Evolutionary conservation across 2,329 filamentous ascomycete genomes (phyloP).

Genomic region (Talaromyces sp.): DNA sequence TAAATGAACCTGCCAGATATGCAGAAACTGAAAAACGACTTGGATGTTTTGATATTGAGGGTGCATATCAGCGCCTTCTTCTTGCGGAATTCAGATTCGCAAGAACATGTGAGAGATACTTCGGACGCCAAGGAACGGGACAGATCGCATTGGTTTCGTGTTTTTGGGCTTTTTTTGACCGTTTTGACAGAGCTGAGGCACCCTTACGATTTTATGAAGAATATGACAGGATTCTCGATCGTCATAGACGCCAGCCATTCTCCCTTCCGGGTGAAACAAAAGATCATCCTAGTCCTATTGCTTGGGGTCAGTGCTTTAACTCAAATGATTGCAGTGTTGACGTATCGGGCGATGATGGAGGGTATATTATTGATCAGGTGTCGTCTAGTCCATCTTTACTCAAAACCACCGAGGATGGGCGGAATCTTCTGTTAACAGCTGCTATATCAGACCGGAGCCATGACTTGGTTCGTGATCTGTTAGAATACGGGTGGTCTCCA

Average conservation of each 20-base stretch:
- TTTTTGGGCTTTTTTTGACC: background rate
- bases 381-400: background rate
- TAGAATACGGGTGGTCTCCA: background rate
- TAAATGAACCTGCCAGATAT: background rate
- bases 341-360: background rate
- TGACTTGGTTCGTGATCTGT: background rate
- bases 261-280: background rate
- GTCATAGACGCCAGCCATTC: background rate
- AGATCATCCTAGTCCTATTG: background rate
- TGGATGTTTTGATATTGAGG: background rate
- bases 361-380: background rate
- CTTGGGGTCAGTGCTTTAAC: background rate
- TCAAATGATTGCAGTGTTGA: background rate
- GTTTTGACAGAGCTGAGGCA: background rate
- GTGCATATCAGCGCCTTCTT: background rate
- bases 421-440: background rate
- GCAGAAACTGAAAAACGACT: background rate
- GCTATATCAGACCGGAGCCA: background rate
- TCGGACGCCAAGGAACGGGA: background rate
- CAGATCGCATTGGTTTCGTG: background rate
- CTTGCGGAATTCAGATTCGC: conserved; percentile 3
- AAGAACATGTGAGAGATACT: background rate
- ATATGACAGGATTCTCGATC: background rate
- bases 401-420: background rate
- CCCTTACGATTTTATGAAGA: background rate